phyloP scores from a whole-genome alignment of 202 grass and related monocot genomes.

The Carex sylvatica region DNA sequence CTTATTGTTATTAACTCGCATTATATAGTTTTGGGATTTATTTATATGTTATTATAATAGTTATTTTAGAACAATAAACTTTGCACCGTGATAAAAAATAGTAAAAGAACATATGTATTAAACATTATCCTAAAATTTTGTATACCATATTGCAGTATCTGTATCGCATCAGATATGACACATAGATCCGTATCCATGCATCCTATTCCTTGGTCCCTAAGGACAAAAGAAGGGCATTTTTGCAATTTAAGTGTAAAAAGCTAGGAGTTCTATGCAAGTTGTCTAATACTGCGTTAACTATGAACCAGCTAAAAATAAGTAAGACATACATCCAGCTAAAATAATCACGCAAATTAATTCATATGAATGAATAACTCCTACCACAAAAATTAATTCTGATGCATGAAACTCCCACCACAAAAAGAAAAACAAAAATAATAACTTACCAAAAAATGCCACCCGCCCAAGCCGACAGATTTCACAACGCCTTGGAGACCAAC shows the following conservation, averaged over 20 bases:
- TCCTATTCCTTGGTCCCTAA: not conserved
- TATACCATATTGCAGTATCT: too few species aligned
- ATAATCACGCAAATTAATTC: not conserved
- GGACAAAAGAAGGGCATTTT: not conserved
- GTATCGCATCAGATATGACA: too few species aligned
- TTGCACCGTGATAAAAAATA: not conserved
- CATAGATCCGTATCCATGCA: too few species aligned
- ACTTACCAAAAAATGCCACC: conserved; percentile 36
- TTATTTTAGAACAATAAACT: not conserved
- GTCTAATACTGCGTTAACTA: not conserved
- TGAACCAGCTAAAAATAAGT: not conserved
- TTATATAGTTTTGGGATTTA: not conserved
- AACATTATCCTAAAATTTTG: too few species aligned
- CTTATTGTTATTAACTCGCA: not conserved
- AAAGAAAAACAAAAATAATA: not conserved
- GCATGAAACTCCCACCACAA: not conserved
- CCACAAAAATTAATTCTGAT: not conserved
- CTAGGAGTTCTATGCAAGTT: not conserved
- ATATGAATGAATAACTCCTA: not conserved
- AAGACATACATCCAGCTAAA: not conserved
- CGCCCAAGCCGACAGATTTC: conserved; percentile 32
- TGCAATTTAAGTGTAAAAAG: not conserved
- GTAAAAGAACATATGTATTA: not conserved
- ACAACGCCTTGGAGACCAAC: conserved; percentile 39
- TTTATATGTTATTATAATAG: not conserved